Percentiles rank a stretch among this genome's conserved stretches.
These are phyloP conservation scores for Candida maris DNA, from an alignment of 805 yeast genomes.

Conservation along the genomic window DNA sequence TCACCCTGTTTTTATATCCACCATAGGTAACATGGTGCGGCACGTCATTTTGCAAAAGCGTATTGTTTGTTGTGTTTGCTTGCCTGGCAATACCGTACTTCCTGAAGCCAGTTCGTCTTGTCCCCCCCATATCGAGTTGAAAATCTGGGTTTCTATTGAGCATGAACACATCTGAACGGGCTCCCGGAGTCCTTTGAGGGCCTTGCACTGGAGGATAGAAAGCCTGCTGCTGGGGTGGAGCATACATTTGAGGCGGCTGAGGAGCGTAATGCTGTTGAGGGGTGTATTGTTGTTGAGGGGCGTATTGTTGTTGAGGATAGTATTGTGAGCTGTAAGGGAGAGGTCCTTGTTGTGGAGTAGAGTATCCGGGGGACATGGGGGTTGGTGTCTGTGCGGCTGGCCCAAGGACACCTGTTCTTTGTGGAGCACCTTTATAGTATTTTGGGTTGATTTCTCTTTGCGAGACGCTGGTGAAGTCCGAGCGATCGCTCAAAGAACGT, in stretches of 20 bases:
- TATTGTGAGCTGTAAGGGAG: conserved; percentile 22
- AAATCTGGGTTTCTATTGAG: conserved; percentile 51
- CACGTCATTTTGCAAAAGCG: conserved; percentile 9
- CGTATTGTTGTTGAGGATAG: conserved; percentile 17
- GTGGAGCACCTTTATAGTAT: conserved; percentile 38
- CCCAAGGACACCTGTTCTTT: conserved; percentile 22
- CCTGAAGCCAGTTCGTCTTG: conserved; percentile 19
- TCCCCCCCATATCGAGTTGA: conserved; percentile 19
- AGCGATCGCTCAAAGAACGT: conserved; percentile 35
- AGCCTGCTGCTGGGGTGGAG: conserved; percentile 8
- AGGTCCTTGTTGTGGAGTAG: conserved; percentile 11
- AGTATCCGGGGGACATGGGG: conserved; percentile 3
- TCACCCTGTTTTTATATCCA: conserved; percentile 25
- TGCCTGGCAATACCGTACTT: conserved; percentile 21
- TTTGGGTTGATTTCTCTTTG: conserved; percentile 70
- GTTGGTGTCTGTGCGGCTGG: conserved; percentile 16
- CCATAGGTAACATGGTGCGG: conserved; percentile 17
- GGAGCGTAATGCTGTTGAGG: conserved; percentile 25
- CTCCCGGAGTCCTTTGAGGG: conserved; percentile 11
- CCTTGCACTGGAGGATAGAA: conserved; percentile 9
- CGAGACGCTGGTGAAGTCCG: conserved; percentile 75
- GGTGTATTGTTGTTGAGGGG: conserved; percentile 12
- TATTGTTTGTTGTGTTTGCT: conserved; percentile 7
- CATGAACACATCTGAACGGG: conserved; percentile 37
- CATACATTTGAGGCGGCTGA: conserved; percentile 8